These are phyloP conservation scores for Colletotrichum truncatum DNA, from an alignment of 2,329 filamentous ascomycete species.

Conservation along the genomic window DNA sequence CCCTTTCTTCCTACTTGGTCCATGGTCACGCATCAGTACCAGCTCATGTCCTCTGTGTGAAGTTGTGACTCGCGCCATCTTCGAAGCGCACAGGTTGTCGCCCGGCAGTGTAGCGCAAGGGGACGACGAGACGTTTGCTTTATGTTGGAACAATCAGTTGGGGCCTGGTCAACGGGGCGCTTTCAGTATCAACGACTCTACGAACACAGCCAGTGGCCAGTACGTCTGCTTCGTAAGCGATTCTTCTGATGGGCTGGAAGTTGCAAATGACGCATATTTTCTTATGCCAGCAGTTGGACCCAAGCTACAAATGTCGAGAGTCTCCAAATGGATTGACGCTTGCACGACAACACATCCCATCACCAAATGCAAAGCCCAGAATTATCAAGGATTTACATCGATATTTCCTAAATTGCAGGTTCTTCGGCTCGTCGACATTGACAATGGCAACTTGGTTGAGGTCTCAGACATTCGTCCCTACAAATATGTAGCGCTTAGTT, in stretches of 20 bases:
- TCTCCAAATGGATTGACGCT: not conserved
- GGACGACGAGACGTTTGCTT: not conserved
- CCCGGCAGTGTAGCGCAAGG: not conserved
- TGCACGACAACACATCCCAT: not conserved
- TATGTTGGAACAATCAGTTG: not conserved
- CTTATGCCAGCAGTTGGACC: not conserved
- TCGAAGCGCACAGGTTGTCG: not conserved
- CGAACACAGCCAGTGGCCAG: not conserved
- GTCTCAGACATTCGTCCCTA: not conserved
- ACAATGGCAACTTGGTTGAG: not conserved
- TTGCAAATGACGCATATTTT: not conserved
- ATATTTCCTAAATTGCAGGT: not conserved
- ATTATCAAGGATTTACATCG: not conserved
- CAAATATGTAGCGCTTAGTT: not conserved
- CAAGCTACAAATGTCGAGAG: not conserved
- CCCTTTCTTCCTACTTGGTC: not conserved
- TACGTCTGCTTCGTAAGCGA: not conserved
- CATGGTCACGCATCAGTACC: not conserved
- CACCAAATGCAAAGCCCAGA: not conserved
- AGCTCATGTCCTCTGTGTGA: not conserved
- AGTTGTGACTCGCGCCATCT: not conserved
- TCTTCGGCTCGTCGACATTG: not conserved
- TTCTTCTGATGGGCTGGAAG: not conserved
- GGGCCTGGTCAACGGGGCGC: not conserved
- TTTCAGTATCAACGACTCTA: not conserved